Base-by-base conservation (phyloP, 2,329 filamentous ascomycete species). In the Periconia digitata region DNA sequence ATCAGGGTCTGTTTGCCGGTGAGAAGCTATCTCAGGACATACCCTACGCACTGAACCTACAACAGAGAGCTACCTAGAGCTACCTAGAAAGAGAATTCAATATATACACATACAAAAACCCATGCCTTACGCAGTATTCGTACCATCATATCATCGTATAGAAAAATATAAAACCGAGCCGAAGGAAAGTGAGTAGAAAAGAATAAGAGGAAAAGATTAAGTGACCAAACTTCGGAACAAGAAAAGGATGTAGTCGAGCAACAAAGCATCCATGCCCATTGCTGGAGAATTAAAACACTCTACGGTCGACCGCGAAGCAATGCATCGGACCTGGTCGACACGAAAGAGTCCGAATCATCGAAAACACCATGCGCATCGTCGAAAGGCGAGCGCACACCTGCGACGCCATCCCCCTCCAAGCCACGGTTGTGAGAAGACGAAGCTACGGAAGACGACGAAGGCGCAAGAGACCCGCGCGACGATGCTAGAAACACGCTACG, bases 391-490 rank as follows among this genome's bases (percentile, higher is more conserved):
- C 58, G 55, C 36, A 56, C 13, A 43, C 37, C 29, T 50, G 10
- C 27, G 27, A 15, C 3, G 27, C 27, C 27, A n/a, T n/a, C n/a
- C n/a, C n/a, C n/a, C n/a, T n/a, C n/a, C n/a, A n/a, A n/a, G 10
- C 27, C 27, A 6, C 27, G 27, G n/a, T 15, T 15, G 27, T 32
- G 27, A 13, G 10, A 32, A 6, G 27, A 32, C 27, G 27, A 32
- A n/a, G n/a, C n/a, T n/a, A n/a, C n/a, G 5, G 27, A 32, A 22
- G 49, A 51, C 37, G 49, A 51, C 16, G 22, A 29, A 7, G 48
- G 38, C 8, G 47, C 51, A 45, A 67, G 71, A 40, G 64, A 66
- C 10, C 67, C 61, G 35, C 67, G 62, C 17, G 69, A 72, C 3
- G 62, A 51, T 20, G 59, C 21, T 1, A 60, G 59, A 15, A 62